Percentiles rank a stretch among this genome's conserved stretches.
phyloP scores from a whole-genome alignment of 352 stramenopile genomes.

The Saprolegnia diclina region DNA sequence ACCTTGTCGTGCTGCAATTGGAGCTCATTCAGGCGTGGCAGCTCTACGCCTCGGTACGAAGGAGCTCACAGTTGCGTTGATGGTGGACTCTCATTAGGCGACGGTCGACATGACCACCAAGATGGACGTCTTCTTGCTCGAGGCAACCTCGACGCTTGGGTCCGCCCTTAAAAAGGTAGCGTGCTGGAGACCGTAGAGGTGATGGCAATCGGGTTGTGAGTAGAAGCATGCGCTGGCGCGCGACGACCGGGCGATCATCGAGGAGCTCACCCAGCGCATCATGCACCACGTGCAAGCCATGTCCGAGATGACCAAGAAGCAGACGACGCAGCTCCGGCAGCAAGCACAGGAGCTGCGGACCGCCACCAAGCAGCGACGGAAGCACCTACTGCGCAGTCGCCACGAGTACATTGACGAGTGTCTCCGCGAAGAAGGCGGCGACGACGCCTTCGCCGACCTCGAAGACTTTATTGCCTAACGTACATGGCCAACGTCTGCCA shows the following conservation, averaged over 20 bases:
- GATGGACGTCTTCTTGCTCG: constrained; percentile 57
- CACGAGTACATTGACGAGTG: constrained; percentile 74
- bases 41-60: background rate
- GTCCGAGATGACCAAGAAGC: constrained; percentile 11
- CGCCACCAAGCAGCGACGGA: constrained; percentile 36
- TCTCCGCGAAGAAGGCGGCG: constrained; percentile 61
- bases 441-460: constrained; percentile 60
- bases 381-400: constrained; percentile 50
- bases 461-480: constrained; percentile 66
- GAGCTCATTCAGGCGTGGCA: constrained; percentile 5
- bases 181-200: background rate
- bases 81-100: background rate
- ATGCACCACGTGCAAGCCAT: constrained; percentile 27
- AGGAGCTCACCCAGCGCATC: constrained; percentile 35
- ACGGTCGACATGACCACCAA: constrained; percentile 53
- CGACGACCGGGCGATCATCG: constrained; percentile 29
- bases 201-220: background rate
- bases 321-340: constrained; percentile 33
- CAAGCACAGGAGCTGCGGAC: constrained; percentile 14
- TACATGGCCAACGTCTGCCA: background rate
- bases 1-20: background rate
- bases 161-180: background rate
- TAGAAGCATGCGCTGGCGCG: constrained; percentile 29
- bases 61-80: too few species aligned
- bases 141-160: background rate